Evolutionary conservation across 2,329 filamentous ascomycete species (phyloP), one percentile per base, ranked within the genome.

Genomic region (Penicillium thymicola): DNA sequence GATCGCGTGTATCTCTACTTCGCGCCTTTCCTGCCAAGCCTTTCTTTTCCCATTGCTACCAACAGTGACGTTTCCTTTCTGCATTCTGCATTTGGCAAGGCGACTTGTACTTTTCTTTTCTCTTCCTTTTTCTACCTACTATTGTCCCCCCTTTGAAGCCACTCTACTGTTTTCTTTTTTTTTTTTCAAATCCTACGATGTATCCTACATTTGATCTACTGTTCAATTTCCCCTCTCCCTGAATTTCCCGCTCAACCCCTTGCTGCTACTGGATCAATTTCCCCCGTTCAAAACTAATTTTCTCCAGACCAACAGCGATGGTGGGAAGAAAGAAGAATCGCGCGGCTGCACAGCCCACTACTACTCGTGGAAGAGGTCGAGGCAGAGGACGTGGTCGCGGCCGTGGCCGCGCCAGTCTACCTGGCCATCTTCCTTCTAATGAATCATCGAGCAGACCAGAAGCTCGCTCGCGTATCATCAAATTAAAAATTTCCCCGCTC

Each of bases 241-340:
- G 41, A 43, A 43, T 43, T 43, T 28, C 9, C 23, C 38, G 38
- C 38, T 40, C 16, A 10, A 23, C 40, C 40, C 41, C 41, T 43
- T 43, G 41, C 38, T 41, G 38, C 41, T 43, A 43, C 41, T 43
- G 23, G 41, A 43, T 28, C 41, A 43, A 43, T 42, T 42, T 43
- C 28, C 41, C 23, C 54, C 54, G 28, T 44, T 47, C 45, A 57
- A 57, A 48, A 28, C 52, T 50, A 10, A 36, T 37, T 50, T 51
- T 21, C 32, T 34, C 37, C 48, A 45, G 52, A 61, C 65, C 64
- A 59, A 62, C 60, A 65, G 63, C 61, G 55, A 75, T 75, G 73
- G 71, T 70, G 60, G 72, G 72, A 58, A 66, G 67, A 59, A 73
- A 70, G 62, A 71, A 71, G 58, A 72, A 68, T 54, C 59, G 66